These are phyloP conservation scores for Phytophthora pinifolia DNA, from an alignment of 352 stramenopile genomes.

Conservation along the genomic window DNA sequence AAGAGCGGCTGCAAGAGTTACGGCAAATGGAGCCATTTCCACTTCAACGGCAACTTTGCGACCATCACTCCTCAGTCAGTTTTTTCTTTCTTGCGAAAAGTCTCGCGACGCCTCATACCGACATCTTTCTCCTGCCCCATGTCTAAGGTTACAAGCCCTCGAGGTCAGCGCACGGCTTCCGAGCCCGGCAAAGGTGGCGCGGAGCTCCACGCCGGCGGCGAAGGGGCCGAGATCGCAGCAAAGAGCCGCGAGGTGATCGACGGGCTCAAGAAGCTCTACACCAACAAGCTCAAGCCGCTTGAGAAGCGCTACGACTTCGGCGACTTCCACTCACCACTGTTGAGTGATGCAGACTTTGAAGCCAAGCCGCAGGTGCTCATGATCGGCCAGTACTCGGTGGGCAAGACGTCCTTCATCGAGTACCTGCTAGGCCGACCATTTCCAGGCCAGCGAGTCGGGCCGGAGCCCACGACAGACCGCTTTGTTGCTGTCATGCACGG, in stretches of 20 bases:
- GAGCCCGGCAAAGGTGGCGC: slow-evolving; percentile 24
- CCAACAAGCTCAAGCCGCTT: slow-evolving; percentile 74
- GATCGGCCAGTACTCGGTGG: slow-evolving; percentile 97
- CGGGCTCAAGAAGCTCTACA: slow-evolving; percentile 81
- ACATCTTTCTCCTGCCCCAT: slow-evolving; percentile 13
- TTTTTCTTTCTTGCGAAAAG: not conserved
- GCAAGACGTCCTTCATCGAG: slow-evolving; percentile 98
- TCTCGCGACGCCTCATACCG: slow-evolving; percentile 16
- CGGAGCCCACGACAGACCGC: slow-evolving; percentile 98
- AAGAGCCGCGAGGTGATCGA: slow-evolving; percentile 76
- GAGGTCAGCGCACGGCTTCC: slow-evolving; percentile 21
- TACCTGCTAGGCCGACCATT: slow-evolving; percentile 97
- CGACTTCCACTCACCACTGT: slow-evolving; percentile 91
- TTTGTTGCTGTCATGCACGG: slow-evolving; percentile 98
- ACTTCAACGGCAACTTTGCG: slow-evolving; percentile 24
- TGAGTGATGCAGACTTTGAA: slow-evolving; percentile 96
- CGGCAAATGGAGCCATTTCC: slow-evolving; percentile 4
- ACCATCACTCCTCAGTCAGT: slow-evolving; percentile 17
- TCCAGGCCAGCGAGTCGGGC: slow-evolving; percentile 95
- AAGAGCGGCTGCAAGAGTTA: not conserved
- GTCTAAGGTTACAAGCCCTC: slow-evolving; percentile 19
- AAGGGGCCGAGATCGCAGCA: slow-evolving; percentile 62
- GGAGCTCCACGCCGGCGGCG: slow-evolving; percentile 41
- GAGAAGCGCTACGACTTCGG: slow-evolving; percentile 94
- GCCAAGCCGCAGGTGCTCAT: slow-evolving; percentile 98